These are phyloP conservation scores for Kodamaea derodonti DNA, from an alignment of 1,139 yeast species.

Conservation along the genomic window DNA sequence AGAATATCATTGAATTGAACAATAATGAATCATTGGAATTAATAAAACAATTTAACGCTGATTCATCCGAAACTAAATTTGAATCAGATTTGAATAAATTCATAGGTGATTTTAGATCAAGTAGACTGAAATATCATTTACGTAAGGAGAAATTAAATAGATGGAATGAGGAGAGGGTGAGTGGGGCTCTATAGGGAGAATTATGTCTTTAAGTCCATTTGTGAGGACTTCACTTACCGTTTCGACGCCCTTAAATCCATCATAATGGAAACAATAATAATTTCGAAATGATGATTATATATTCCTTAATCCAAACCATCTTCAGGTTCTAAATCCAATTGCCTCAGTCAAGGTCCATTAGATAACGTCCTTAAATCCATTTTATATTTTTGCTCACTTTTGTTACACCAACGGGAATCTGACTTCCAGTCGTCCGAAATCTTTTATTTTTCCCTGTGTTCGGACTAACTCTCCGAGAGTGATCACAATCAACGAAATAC, in stretches of 20 bases:
- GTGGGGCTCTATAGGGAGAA: constrained; percentile 31
- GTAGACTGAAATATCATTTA: constrained; percentile 49
- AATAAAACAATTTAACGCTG: constrained; percentile 11
- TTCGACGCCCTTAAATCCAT: no score
- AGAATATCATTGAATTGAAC: constrained; percentile 21
- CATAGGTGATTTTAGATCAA: constrained; percentile 33
- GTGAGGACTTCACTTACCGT: no score
- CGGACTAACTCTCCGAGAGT: neutral
- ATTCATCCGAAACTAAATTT: constrained; percentile 13
- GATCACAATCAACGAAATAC: neutral
- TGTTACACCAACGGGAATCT: neutral
- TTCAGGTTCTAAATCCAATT: no score
- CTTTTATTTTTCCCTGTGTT: neutral
- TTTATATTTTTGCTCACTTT: no score
- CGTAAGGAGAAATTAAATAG: constrained; percentile 57
- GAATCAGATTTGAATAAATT: constrained; percentile 10
- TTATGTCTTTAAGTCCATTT: no score
- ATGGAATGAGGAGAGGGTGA: constrained; percentile 65
- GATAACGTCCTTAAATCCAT: no score
- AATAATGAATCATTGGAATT: constrained; percentile 22
- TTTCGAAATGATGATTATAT: no score
- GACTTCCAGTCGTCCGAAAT: neutral
- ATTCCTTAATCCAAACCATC: no score
- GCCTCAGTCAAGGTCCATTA: no score
- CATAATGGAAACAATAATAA: no score